These are phyloP conservation scores for Teunomyces lycoperdinae DNA, from an alignment of 805 yeast species.

Conservation along the genomic window DNA sequence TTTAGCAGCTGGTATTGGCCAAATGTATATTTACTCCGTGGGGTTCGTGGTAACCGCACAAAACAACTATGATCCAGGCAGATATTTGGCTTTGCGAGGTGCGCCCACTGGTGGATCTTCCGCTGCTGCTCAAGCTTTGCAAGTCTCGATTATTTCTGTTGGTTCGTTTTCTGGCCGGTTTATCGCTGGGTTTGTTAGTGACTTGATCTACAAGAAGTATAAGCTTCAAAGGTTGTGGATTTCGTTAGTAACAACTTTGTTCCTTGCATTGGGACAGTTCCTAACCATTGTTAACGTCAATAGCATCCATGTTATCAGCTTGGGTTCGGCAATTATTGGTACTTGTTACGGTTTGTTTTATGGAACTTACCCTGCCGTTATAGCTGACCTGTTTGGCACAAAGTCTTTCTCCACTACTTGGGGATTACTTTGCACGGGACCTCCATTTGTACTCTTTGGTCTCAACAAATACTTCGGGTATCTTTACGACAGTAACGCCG, in stretches of 20 bases:
- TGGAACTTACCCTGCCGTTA: slow-evolving; percentile 73
- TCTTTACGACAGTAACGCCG: slow-evolving; percentile 46
- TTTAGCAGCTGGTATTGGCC: slow-evolving; percentile 61
- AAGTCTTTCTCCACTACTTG: slow-evolving; percentile 68
- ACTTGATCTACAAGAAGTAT: slow-evolving; percentile 49
- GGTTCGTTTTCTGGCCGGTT: slow-evolving; percentile 66
- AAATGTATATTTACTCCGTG: slow-evolving; percentile 67
- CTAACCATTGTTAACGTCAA: slow-evolving; percentile 26
- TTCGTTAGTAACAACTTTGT: slow-evolving; percentile 41
- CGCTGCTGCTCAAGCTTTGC: slow-evolving; percentile 61
- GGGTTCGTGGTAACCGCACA: slow-evolving; percentile 65
- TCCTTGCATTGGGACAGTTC: slow-evolving; percentile 37
- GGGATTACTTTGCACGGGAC: slow-evolving; percentile 75
- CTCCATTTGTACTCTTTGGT: slow-evolving; percentile 50
- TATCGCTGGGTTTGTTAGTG: slow-evolving; percentile 64
- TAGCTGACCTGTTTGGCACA: slow-evolving; percentile 72
- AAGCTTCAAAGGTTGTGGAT: slow-evolving; percentile 68
- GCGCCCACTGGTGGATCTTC: slow-evolving; percentile 7
- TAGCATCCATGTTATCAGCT: slow-evolving; percentile 34
- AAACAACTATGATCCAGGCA: slow-evolving; percentile 15
- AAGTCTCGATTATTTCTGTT: slow-evolving; percentile 64
- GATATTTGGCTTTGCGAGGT: neutral
- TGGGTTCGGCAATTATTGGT: slow-evolving; percentile 58
- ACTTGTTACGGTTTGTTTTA: slow-evolving; percentile 66
- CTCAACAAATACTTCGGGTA: slow-evolving; percentile 56